Evolutionary conservation across 192 early-diverging fungal species (phyloP).

Genomic region (Tieghemiomyces parasiticus): DNA sequence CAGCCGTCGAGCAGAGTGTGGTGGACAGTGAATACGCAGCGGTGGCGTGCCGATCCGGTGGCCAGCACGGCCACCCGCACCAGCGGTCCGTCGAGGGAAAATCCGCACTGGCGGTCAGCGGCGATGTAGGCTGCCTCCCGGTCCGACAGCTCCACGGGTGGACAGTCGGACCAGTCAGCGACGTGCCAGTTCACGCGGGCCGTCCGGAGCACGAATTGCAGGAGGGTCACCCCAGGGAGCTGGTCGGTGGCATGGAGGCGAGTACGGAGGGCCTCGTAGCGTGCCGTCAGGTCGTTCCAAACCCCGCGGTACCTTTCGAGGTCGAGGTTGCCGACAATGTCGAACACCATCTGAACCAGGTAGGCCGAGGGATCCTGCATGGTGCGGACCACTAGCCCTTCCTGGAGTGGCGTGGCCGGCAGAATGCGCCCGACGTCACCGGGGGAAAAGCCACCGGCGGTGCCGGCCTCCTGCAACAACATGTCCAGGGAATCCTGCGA

Average conservation of each 20-base stretch:
- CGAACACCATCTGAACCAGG: background rate
- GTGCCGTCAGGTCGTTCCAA: background rate
- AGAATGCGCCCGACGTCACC: background rate
- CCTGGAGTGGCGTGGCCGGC: background rate
- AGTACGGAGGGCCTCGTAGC: conserved; percentile 3
- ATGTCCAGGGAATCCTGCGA: background rate
- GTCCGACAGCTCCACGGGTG: background rate
- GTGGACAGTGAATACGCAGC: background rate
- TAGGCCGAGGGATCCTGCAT: conserved; percentile 5
- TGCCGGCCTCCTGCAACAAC: background rate
- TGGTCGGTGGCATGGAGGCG: background rate
- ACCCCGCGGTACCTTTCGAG: background rate
- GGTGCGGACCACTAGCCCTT: background rate
- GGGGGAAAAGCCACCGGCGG: background rate
- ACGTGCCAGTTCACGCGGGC: background rate
- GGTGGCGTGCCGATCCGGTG: background rate
- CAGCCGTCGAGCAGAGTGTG: background rate
- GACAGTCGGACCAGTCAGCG: background rate
- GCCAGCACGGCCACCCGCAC: background rate
- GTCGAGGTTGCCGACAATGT: background rate
- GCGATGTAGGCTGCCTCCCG: background rate
- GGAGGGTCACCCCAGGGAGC: background rate
- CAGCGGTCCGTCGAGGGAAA: background rate
- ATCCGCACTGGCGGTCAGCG: background rate
- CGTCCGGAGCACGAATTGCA: background rate